Base-by-base conservation (phyloP, 2,329 filamentous ascomycete species). In the Dothistroma pini region DNA sequence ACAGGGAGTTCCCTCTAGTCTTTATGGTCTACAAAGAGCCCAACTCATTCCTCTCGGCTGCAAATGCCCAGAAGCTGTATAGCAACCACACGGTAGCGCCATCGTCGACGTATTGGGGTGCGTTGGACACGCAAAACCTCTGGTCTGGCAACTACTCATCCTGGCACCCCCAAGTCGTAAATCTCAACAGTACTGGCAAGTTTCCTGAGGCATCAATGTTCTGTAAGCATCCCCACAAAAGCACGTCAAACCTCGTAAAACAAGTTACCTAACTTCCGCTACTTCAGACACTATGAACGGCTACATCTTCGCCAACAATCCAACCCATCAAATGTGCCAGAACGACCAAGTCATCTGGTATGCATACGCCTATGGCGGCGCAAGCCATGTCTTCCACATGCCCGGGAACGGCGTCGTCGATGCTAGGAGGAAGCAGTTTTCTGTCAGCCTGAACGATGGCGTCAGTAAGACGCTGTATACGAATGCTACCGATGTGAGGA, bases 301-400 rank as follows among this genome's bases (percentile, higher is more conserved):
- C 19, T 71, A 68, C 60, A 62, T 73, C 47, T 69, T 69, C 54
- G 63, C 63, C 54, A 73, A 73, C 59, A 67, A 64, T 32, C 70
- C 71, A 10, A 59, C 65, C 11, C 72, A 70, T 63, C 64, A 72
- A 48, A 72, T 72, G 68, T 73, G 70, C 57, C 31, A 67, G 2
- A 57, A 67, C 57, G 71, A 74, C 47, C 61, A 66, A 10, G 69
- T 69, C n/a, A 71, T 73, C 56, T 74, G 70, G 71, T 73, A 72
- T 54, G 58, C 70, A 29, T 68, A 68, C 55, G 67, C 70, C 10
- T 68, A 65, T 22, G 69, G 67, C 16, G 48, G 44, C 16, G 67
- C 64, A 14, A 66, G 63, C 16, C 70, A 73, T 51, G 68, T 70
- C 21, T 70, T 71, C 57, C 70, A 74, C 50, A 63, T 71, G 62